These are phyloP conservation scores for Trichocladium uniseriatum DNA, from an alignment of 495 filamentous ascomycete genomes.

Conservation along the genomic window DNA sequence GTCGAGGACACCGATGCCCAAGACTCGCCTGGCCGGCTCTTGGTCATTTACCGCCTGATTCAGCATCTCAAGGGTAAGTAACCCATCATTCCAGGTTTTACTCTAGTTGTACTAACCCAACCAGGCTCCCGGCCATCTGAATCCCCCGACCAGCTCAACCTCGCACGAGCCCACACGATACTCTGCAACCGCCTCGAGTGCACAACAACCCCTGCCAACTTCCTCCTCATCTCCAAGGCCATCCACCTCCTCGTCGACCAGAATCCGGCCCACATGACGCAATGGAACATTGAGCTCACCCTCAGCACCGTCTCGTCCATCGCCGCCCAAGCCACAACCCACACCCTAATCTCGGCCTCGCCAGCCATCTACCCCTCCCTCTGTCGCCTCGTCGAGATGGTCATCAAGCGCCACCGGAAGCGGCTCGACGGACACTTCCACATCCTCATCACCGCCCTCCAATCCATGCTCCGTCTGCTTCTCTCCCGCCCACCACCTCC, in stretches of 20 bases:
- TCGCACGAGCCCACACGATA: conserved; percentile 24
- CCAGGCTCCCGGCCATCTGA: conserved; percentile 9
- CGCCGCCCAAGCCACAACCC: conserved; percentile 31
- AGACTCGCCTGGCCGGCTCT: conserved; percentile 8
- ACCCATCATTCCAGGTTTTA: background rate
- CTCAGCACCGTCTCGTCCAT: conserved; percentile 48
- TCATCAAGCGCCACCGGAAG: conserved; percentile 41
- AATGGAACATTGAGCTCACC: conserved; percentile 61
- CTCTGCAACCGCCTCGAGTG: conserved; percentile 15
- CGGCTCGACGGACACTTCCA: conserved; percentile 52
- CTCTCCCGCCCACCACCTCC: conserved; percentile 34
- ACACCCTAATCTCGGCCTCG: background rate
- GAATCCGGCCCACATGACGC: conserved; percentile 45
- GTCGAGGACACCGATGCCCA: background rate
- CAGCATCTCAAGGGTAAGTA: conserved; percentile 16
- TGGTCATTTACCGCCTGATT: conserved; percentile 20
- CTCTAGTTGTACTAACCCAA: background rate
- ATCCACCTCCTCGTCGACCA: conserved; percentile 50
- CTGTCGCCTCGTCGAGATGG: conserved; percentile 54
- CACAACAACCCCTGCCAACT: conserved; percentile 27
- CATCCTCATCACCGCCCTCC: conserved; percentile 53
- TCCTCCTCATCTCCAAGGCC: conserved; percentile 47
- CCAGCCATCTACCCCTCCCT: conserved; percentile 43
- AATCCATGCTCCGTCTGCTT: conserved; percentile 53
- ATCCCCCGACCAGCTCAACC: conserved; percentile 13